These are phyloP conservation scores for Coffea eugenioides DNA, from an alignment of 257 asterid genomes.

Conservation along the genomic window DNA sequence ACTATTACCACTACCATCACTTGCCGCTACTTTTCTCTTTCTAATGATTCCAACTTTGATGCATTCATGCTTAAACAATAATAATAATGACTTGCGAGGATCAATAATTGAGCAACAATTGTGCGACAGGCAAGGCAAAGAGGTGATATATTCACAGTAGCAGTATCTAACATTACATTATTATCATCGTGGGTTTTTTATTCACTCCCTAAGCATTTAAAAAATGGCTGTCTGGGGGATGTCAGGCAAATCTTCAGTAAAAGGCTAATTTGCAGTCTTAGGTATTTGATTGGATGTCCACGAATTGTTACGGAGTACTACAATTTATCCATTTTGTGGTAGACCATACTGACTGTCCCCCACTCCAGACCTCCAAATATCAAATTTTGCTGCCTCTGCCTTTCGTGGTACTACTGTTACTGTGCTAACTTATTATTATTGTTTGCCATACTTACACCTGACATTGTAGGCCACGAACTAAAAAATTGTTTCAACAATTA, in stretches of 20 bases:
- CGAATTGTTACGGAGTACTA: not conserved
- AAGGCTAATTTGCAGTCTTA: not conserved
- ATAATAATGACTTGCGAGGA: not conserved
- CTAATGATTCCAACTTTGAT: slow-evolving; percentile 12
- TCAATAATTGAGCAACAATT: slow-evolving; percentile 36
- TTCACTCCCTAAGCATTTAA: not conserved
- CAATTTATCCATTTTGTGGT: slow-evolving; percentile 13
- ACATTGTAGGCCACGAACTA: not conserved
- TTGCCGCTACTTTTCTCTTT: slow-evolving; percentile 1
- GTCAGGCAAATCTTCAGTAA: not conserved
- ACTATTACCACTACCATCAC: slow-evolving; percentile 19
- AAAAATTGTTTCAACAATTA: not conserved
- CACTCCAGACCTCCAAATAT: slow-evolving; percentile 19
- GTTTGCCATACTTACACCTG: not conserved
- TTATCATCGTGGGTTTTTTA: not conserved
- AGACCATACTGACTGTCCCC: slow-evolving; percentile 46
- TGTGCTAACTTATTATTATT: not conserved
- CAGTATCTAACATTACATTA: not conserved
- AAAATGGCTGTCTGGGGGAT: not conserved
- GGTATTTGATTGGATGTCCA: not conserved
- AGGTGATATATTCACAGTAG: not conserved
- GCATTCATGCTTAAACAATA: not conserved
- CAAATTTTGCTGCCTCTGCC: not conserved
- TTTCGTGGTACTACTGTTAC: not conserved
- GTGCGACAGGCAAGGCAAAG: slow-evolving; percentile 19